These are phyloP conservation scores for Podaxis sp. DNA, from an alignment of 768 basidiomycete species.

Conservation along the genomic window DNA sequence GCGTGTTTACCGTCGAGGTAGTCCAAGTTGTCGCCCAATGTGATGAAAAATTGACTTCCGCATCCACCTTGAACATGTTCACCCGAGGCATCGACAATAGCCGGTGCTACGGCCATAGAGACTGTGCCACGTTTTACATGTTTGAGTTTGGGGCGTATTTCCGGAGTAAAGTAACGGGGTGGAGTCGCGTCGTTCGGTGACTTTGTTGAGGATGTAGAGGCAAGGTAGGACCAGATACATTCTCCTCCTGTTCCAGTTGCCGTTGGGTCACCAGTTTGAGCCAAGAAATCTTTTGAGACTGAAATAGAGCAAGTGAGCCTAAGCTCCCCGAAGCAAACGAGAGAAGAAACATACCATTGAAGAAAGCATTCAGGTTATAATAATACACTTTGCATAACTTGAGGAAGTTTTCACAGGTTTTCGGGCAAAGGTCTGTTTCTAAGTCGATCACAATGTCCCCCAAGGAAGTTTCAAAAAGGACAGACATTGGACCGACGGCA, in stretches of 20 bases:
- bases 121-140: constrained; percentile 86
- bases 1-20: constrained; percentile 94
- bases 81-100: constrained; percentile 29
- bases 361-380: constrained; percentile 96
- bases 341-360: constrained; percentile 73
- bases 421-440: constrained; percentile 87
- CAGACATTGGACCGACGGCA: constrained; percentile 64
- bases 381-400: constrained; percentile 98
- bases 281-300: constrained; percentile 98
- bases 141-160: constrained; percentile 78
- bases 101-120: constrained; percentile 96
- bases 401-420: constrained; percentile 92
- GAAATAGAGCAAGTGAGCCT: background rate
- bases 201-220: constrained; percentile 35
- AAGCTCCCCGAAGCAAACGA: constrained; percentile 1
- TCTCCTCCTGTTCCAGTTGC: constrained; percentile 94
- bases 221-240: constrained; percentile 79
- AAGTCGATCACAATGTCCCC: constrained; percentile 97
- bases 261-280: constrained; percentile 94
- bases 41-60: constrained; percentile 97
- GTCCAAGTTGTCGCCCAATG: constrained; percentile 85
- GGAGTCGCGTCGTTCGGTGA: constrained; percentile 33
- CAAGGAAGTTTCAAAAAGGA: constrained; percentile 93
- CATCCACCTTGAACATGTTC: constrained; percentile 68
- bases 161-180: constrained; percentile 87